These are phyloP conservation scores for Claviceps pazoutovae DNA, from an alignment of 2,329 filamentous ascomycete species.

Conservation along the genomic window DNA sequence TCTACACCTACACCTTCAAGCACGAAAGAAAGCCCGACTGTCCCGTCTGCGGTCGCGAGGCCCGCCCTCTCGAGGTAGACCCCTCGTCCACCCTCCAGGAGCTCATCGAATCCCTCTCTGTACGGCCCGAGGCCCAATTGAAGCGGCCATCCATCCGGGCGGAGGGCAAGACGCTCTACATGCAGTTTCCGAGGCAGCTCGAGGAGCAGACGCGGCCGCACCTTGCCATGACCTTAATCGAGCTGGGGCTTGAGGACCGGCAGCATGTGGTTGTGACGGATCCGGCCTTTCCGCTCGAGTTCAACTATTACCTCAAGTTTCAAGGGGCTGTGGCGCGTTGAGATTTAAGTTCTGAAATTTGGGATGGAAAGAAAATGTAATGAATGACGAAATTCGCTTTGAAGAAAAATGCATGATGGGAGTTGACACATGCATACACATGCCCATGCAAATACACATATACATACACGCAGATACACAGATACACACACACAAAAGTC, in stretches of 20 bases:
- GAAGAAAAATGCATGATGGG: background rate
- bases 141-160: constrained; percentile 80
- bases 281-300: constrained; percentile 68
- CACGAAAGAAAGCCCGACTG: constrained; percentile 92
- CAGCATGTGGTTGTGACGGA: constrained; percentile 90
- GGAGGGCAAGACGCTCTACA: constrained; percentile 76
- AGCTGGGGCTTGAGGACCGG: constrained; percentile 59
- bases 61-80: constrained; percentile 61
- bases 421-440: too few species aligned
- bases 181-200: constrained; percentile 67
- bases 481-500: background rate
- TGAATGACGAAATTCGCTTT: background rate
- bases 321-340: constrained; percentile 7
- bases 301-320: constrained; percentile 41
- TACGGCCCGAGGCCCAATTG: constrained; percentile 76
- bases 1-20: constrained; percentile 96
- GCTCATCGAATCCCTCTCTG: constrained; percentile 71
- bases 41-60: constrained; percentile 77
- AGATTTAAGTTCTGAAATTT: too few species aligned
- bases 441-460: too few species aligned
- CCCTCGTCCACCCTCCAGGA: constrained; percentile 62
- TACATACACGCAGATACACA: background rate
- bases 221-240: constrained; percentile 59
- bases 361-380: background rate
- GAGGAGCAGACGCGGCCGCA: constrained; percentile 78